Evolutionary conservation across 2,329 filamentous ascomycete genomes (phyloP), one percentile per base, ranked within the genome.

Genomic region (Helotiales sp.): DNA sequence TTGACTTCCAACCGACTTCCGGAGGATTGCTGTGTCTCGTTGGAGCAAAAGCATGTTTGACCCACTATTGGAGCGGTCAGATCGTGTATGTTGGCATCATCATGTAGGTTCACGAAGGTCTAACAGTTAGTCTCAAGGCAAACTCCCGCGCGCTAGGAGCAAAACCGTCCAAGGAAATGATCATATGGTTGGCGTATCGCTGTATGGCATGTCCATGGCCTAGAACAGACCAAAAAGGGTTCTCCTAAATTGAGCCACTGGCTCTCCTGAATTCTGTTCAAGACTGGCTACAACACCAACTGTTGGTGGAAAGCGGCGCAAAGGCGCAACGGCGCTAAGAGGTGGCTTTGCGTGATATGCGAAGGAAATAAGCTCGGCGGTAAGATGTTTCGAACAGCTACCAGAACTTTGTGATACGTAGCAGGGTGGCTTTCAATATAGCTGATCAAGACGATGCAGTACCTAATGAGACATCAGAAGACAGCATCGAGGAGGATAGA

Each of bases 211-310:
- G 20, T 49, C 45, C 20, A 49, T 49, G n/a, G n/a, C 43, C 43
- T 47, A 47, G 43, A 47, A 47, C 43, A 47, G 43, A 47, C n/a
- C 43, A 47, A 47, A 47, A 22, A 47, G 43, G 43, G 43, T n/a
- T 47, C 43, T 47, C 43, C 43, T 22, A 47, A 47, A 22, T 49
- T 49, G 45, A 49, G 26, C 45, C 20, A 49, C n/a, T 49, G 20
- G 45, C 45, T 49, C 20, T 49, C 45, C 45, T 49, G 20, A 22
- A 49, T 49, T 26, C 20, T 24, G 6, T 49, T 49, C 45, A n/a
- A 49, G 45, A 11, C 22, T 49, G 45, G 45, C 45, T 49, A 49
- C 45, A 49, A 49, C n/a, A 49, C 45, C 43, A 47, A 47, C 43
- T 47, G 43, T 47, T 47, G 43, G 43, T 47, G 43, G 43, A 47